phyloP scores from a whole-genome alignment of 2,329 filamentous ascomycete species.

The Penicillium oxalicum region DNA sequence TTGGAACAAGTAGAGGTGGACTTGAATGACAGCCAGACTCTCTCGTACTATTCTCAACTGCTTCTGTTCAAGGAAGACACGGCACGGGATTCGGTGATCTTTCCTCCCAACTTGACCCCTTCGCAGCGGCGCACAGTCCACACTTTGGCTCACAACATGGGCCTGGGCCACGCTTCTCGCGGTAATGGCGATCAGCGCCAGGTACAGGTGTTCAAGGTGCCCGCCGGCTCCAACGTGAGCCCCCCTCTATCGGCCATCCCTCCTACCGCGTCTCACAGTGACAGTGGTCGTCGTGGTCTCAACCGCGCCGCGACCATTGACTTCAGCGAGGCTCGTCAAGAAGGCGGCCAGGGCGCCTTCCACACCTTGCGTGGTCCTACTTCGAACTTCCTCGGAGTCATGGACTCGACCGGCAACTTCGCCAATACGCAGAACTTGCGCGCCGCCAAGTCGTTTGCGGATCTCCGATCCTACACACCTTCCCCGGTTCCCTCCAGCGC shows the following conservation, averaged over 20 bases:
- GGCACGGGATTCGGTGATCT: constrained; percentile 72
- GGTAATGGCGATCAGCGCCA: constrained; percentile 82
- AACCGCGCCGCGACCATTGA: constrained; percentile 96
- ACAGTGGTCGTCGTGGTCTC: constrained; percentile 74
- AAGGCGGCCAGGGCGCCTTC: constrained; percentile 61
- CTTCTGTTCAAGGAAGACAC: constrained; percentile 80
- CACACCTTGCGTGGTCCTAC: constrained; percentile 69
- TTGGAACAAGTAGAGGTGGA: constrained; percentile 59
- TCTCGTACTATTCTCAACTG: constrained; percentile 85
- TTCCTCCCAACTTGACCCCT: constrained; percentile 73
- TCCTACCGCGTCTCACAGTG: constrained; percentile 56
- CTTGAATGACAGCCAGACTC: constrained; percentile 80
- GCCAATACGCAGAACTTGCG: constrained; percentile 74
- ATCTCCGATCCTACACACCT: constrained; percentile 88
- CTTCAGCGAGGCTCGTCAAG: constrained; percentile 76
- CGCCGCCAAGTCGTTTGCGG: constrained; percentile 92
- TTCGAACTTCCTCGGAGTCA: constrained; percentile 73
- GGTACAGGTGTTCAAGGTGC: constrained; percentile 72
- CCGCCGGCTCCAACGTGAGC: constrained; percentile 50
- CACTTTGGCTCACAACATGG: constrained; percentile 91
- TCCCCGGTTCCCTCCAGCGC: constrained; percentile 86
- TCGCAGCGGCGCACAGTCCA: constrained; percentile 85
- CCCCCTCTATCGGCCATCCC: constrained; percentile 58
- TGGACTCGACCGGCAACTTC: constrained; percentile 66
- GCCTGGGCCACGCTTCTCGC: constrained; percentile 81